phyloP scores from a whole-genome alignment of 441 rosid species.

The Daphne laureola region DNA sequence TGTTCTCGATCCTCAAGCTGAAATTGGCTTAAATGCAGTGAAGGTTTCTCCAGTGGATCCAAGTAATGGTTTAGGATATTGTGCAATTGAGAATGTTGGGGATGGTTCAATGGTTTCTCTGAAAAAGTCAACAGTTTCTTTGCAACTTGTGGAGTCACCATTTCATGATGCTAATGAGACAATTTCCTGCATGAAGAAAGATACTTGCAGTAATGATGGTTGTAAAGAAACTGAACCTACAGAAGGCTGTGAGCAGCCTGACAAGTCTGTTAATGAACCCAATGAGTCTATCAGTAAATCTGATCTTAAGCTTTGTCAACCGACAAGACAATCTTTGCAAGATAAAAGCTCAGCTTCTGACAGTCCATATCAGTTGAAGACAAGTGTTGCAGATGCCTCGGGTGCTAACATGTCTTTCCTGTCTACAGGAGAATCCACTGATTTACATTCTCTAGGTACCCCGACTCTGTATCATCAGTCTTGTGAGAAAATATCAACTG shows the following conservation, averaged over 20 bases:
- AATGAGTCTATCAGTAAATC: constrained; percentile 20
- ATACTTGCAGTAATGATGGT: constrained; percentile 5
- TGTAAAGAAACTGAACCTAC: constrained; percentile 21
- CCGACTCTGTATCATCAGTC: constrained; percentile 23
- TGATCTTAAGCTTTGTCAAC: constrained; percentile 18
- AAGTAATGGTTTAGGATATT: constrained; percentile 16
- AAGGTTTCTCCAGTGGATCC: constrained; percentile 27
- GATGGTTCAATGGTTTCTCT: constrained; percentile 23
- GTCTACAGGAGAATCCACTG: constrained; percentile 28
- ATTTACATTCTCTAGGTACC: constrained; percentile 21
- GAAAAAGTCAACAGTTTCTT: constrained; percentile 22
- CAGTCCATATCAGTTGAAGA: constrained; percentile 13
- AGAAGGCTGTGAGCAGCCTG: constrained; percentile 12
- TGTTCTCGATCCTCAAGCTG: constrained; percentile 26
- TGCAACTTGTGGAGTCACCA: constrained; percentile 22
- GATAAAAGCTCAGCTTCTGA: constrained; percentile 18
- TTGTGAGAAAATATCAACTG: constrained; percentile 21
- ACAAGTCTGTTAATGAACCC: constrained; percentile 20
- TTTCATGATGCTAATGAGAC: constrained; percentile 21
- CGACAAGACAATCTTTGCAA: constrained; percentile 19
- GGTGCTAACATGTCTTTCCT: constrained; percentile 33
- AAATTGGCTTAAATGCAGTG: constrained; percentile 20
- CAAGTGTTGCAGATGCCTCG: constrained; percentile 24
- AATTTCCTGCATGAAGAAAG: constrained; percentile 9
- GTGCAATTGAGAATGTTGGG: constrained; percentile 20